phyloP scores from a whole-genome alignment of 2,329 filamentous ascomycete genomes.

The Pseudogymnoascus sp. region DNA sequence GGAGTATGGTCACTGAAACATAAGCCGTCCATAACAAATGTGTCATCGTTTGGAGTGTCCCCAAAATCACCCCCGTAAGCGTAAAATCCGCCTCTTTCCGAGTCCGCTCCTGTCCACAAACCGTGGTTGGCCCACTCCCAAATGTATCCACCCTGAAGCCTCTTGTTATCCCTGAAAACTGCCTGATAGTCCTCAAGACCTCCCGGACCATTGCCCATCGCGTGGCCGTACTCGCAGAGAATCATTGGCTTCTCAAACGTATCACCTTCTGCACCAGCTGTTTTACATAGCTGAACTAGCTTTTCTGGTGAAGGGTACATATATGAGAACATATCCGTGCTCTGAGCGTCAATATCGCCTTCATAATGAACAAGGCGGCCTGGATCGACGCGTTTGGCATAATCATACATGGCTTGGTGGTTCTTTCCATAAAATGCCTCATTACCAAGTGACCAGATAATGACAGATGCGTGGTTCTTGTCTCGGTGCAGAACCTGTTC shows the following conservation, averaged over 20 bases:
- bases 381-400: constrained; percentile 41
- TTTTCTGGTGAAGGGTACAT: constrained; percentile 44
- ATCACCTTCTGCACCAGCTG: constrained; percentile 18
- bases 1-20: constrained; percentile 46
- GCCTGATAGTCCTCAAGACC: constrained; percentile 60
- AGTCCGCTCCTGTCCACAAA: constrained; percentile 36
- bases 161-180: constrained; percentile 38
- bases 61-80: constrained; percentile 57
- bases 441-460: constrained; percentile 68
- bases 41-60: constrained; percentile 50
- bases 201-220: constrained; percentile 70
- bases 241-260: constrained; percentile 44
- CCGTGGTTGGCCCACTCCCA: constrained; percentile 62
- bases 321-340: constrained; percentile 46
- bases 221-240: constrained; percentile 50
- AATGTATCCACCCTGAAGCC: constrained; percentile 36
- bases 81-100: constrained; percentile 37
- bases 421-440: constrained; percentile 66
- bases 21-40: constrained; percentile 56
- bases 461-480: constrained; percentile 62
- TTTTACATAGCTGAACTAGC: constrained; percentile 26
- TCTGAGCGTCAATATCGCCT: constrained; percentile 41
- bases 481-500: constrained; percentile 57
- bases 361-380: constrained; percentile 50
- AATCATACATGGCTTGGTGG: constrained; percentile 58